These are phyloP conservation scores for Penicillium dipodomyicola DNA, from an alignment of 495 filamentous ascomycete species.

Conservation along the genomic window DNA sequence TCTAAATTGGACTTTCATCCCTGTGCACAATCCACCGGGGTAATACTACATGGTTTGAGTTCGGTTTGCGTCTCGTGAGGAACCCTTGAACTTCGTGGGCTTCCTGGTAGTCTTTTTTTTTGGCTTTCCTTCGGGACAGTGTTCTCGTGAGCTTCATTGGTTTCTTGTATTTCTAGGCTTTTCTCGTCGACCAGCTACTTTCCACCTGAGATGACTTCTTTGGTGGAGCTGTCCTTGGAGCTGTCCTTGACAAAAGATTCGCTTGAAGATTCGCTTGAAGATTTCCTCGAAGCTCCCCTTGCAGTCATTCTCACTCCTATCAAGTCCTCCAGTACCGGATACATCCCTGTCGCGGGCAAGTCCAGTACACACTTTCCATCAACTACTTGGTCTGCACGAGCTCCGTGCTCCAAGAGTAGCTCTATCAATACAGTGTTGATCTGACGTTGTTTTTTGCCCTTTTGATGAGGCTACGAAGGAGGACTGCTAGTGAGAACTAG, in stretches of 20 bases:
- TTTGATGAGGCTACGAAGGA: no score
- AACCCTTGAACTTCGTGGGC: background rate
- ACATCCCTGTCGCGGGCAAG: background rate
- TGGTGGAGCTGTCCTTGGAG: background rate
- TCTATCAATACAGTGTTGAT: background rate
- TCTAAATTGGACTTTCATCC: background rate
- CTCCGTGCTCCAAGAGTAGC: conserved; percentile 1
- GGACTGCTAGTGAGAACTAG: no score
- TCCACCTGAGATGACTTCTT: background rate
- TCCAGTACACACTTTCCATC: background rate
- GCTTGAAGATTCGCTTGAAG: no score
- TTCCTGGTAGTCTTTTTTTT: no score
- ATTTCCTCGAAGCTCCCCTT: background rate
- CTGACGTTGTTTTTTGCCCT: background rate
- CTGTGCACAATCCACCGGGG: background rate
- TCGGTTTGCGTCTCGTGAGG: background rate
- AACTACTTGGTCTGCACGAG: background rate
- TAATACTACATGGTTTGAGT: background rate
- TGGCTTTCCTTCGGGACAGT: background rate
- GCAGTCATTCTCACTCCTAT: background rate
- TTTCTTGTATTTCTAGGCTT: background rate
- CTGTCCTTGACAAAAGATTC: no score
- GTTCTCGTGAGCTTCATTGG: background rate
- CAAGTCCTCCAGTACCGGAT: background rate
- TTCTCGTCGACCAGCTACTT: background rate